Base-by-base conservation (phyloP, 2,329 filamentous ascomycete species). In the Ophiostoma ulmi region DNA sequence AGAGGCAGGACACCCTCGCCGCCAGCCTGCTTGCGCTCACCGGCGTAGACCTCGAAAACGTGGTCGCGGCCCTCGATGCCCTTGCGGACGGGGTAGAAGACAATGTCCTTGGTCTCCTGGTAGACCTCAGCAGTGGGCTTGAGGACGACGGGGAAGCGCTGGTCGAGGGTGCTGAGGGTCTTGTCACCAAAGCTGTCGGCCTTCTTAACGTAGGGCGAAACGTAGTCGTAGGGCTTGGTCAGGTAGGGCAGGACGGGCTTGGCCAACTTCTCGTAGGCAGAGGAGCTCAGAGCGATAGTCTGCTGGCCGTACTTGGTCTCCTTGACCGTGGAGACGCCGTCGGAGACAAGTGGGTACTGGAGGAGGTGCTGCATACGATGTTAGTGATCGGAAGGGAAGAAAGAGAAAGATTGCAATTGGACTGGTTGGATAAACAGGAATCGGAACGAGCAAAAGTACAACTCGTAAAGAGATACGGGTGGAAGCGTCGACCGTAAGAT, bases 161-260 rank as follows among this genome's bases (percentile, higher is more conserved):
- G 81, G 75, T 94, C 91, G 75, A 94, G 83, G 77, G 85, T 87
- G 76, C 80, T 83, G 74, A 94, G 84, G n/a, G 90, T 87, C 78
- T 87, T 84, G 80, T 93, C 89, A 74, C 90, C 91, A 69, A 97
- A 81, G 72, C 87, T 81, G 79, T 98, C 95, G 77, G 89, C 94
- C 80, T 90, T 92, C 79, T 88, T 84, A 74, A 97, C 86, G 81
- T 97, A 97, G 0, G 94, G 94, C 69, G 89, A 89, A 74, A 97
- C 86, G 79, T 92, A 95, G 77, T 87, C 85, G 83, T 93, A 94
- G 48, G 94, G 93, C 76, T 87, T 91, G 76, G 88, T 81, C 76
- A 97, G 83, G 81, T 92, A 93, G 38, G 92, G 91, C 70, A 94
- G 81, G 74, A 97, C 81, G 26, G 93, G 92, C 75, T 89, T 90